A percentile compares a stretch with the other conserved stretches of the same genome.
phyloP scores from a whole-genome alignment of 345 rosid genomes.

The Eucalyptus dawsonii region DNA sequence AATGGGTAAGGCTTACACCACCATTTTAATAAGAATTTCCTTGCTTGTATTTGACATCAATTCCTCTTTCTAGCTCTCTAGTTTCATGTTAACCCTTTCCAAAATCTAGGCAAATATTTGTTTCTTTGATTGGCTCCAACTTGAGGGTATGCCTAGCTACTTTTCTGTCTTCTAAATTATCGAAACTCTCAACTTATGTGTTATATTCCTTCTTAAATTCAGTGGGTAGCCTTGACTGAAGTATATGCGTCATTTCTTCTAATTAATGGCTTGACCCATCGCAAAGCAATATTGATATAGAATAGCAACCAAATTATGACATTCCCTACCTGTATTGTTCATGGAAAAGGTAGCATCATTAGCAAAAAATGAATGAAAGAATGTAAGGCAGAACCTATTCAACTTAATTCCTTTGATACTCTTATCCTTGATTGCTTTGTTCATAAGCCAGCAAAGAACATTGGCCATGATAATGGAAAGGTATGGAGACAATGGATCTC shows the following conservation, averaged over 20 bases:
- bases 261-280: neutral
- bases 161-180: neutral
- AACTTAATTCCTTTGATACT: neutral
- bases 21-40: neutral
- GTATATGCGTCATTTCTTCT: neutral
- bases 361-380: neutral
- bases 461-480: neutral
- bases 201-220: neutral
- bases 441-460: neutral
- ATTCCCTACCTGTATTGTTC: neutral
- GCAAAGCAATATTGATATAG: neutral
- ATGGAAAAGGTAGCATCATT: neutral
- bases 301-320: neutral
- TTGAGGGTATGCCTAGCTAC: neutral
- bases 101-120: neutral
- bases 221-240: neutral
- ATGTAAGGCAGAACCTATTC: neutral
- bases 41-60: neutral
- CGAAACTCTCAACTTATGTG: neutral
- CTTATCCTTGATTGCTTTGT: neutral
- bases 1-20: neutral
- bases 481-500: neutral
- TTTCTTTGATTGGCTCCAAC: neutral
- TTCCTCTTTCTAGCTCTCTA: neutral
- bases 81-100: neutral